Base-by-base conservation (phyloP, 2,329 filamentous ascomycete species). In the Periconia macrospinosa region DNA sequence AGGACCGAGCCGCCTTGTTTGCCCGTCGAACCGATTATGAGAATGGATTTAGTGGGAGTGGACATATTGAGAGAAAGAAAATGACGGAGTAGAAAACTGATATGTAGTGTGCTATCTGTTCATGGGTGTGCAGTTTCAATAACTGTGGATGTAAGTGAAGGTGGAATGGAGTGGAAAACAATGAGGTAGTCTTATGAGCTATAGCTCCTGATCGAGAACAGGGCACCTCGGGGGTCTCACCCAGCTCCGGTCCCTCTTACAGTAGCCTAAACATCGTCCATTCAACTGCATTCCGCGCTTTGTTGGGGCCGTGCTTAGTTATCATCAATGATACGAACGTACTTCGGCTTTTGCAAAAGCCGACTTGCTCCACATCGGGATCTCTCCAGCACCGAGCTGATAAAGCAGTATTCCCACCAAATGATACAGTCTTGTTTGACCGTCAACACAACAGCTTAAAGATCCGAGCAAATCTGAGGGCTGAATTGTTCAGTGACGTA, bases 1-100 rank as follows among this genome's bases (percentile, higher is more conserved):
- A 80, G 69, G 27, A 79, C 69, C 20, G 76, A 71, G 47, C 76
- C 75, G 52, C 78, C 78, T 65, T 80, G 78, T 52, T 79, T 78
- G 49, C 77, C 76, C 1, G 77, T 79, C 2, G 75, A 76, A 45
- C 77, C 77, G 19, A 76, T 77, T 44, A 79, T 68, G 49, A 79
- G 69, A 18, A 79, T 69, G 20, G 66, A 62, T 62, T 76, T 77
- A 1, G 72, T 64, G 61, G 72, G 66, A 37, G 33, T n/a, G 37
- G 52, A 51, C 68, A 71, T 73, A 48, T 52, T 62, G 20, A 30
- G 14, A 13, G 30, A 3, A 37, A 15, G n/a, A 20, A 23, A 45
- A 35, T 8, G 19, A 17, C 41, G 13, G 11, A 13, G 5, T 11
- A 3, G 17, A 43, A 19, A 5, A 19, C 19, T 8, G 17, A 17